Evolutionary conservation across 23 red algal species (phyloP).

Genomic region (Chondrus crispus): DNA sequence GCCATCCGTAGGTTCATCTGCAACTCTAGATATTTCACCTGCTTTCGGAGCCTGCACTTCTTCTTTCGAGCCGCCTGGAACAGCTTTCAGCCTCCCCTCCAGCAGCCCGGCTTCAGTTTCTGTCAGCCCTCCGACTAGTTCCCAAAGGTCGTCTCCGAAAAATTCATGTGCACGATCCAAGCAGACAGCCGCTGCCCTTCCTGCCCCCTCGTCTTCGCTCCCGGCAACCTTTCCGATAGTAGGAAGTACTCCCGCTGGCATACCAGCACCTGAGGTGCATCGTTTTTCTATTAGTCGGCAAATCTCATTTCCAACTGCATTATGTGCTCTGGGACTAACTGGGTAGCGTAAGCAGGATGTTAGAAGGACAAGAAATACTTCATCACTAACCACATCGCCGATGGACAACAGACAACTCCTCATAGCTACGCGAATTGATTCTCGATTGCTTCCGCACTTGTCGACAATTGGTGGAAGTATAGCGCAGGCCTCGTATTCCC

Average conservation of each 20-base stretch:
- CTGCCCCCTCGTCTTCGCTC: constrained; percentile 55
- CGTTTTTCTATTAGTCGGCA: constrained; percentile 62
- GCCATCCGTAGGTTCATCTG: not conserved
- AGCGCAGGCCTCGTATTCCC: constrained; percentile 70
- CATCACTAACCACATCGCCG: constrained; percentile 52
- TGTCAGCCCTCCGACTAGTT: constrained; percentile 53
- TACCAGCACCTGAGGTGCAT: constrained; percentile 32
- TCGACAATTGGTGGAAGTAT: constrained; percentile 60
- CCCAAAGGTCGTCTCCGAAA: constrained; percentile 71
- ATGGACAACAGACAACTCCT: constrained; percentile 26
- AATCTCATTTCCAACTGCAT: constrained; percentile 27
- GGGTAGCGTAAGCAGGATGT: constrained; percentile 40
- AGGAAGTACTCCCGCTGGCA: constrained; percentile 46
- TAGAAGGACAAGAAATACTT: constrained; percentile 27
- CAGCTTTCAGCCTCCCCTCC: constrained; percentile 33
- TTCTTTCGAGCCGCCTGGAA: constrained; percentile 39
- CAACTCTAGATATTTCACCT: not conserved
- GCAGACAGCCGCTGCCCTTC: constrained; percentile 52
- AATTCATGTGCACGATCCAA: constrained; percentile 53
- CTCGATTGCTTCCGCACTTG: constrained; percentile 38
- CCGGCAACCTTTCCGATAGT: constrained; percentile 39
- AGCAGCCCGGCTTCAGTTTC: constrained; percentile 50
- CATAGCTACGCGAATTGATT: constrained; percentile 50
- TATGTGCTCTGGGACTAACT: constrained; percentile 28
- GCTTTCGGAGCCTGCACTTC: not conserved